These are phyloP conservation scores for Avena eriantha DNA, from an alignment of 176 grass and related monocot species.

Conservation along the genomic window DNA sequence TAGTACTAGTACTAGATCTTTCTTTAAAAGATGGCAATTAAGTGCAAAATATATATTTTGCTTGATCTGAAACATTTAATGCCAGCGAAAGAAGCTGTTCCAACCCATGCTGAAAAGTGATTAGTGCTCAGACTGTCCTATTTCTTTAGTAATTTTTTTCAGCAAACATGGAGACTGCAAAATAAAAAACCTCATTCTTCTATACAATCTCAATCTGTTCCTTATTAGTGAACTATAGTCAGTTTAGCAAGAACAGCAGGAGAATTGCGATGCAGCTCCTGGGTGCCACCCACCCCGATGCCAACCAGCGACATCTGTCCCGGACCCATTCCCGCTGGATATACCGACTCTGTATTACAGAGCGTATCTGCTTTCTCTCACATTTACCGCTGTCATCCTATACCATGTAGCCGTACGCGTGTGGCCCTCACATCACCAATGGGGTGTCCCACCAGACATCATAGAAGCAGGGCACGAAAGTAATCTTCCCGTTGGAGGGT, in stretches of 20 bases:
- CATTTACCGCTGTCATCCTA: too few species aligned
- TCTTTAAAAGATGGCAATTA: not conserved
- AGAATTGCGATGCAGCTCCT: too few species aligned
- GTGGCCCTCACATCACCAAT: too few species aligned
- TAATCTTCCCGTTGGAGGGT: too few species aligned
- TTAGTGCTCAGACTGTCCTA: not conserved
- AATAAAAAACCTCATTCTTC: slow-evolving; percentile 11
- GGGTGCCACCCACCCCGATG: too few species aligned
- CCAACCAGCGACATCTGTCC: too few species aligned
- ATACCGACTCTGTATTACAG: too few species aligned
- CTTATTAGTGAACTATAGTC: not conserved
- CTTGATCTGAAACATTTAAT: not conserved
- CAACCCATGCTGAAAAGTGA: not conserved
- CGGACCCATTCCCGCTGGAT: too few species aligned
- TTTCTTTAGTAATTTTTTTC: not conserved
- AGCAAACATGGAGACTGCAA: not conserved
- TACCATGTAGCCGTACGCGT: too few species aligned
- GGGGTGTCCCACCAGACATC: too few species aligned
- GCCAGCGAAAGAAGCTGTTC: not conserved
- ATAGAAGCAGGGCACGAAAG: too few species aligned
- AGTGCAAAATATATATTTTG: slow-evolving; percentile 1
- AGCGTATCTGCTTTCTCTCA: too few species aligned
- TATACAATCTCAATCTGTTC: not conserved
- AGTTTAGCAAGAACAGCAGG: not conserved
- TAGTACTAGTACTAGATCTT: not conserved